Conservation (phyloP, 2,329 filamentous ascomycete species). For the Colletotrichum sp. region DNA sequence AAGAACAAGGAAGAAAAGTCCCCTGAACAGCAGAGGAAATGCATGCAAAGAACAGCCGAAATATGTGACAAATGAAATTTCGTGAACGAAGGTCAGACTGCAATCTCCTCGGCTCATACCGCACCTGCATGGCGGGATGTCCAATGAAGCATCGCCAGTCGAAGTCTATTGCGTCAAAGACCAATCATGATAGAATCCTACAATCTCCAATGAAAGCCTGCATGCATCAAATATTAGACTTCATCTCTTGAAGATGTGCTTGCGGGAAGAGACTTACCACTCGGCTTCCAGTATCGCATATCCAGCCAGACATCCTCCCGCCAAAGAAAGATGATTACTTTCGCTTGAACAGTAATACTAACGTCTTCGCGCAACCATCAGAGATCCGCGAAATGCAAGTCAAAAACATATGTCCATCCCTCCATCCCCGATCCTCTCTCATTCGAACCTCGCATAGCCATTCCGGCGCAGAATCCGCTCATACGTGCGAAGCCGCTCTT, state of each 20-base stretch:
- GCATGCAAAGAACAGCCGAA: neutral
- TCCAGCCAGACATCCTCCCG: neutral
- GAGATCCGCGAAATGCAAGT: neutral
- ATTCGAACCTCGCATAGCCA: slow-evolving; percentile 14
- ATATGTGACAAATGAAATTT: neutral
- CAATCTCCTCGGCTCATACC: neutral
- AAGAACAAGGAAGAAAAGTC: neutral
- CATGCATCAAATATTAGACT: neutral
- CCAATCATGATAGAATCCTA: neutral
- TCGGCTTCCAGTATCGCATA: neutral
- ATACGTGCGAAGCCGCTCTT: slow-evolving; percentile 23
- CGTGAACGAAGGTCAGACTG: neutral
- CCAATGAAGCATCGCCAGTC: slow-evolving; percentile 8
- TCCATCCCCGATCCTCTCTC: neutral
- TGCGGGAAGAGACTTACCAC: neutral
- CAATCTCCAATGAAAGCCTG: slow-evolving; percentile 12
- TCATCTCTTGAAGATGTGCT: neutral
- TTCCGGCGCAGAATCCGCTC: slow-evolving; percentile 27
- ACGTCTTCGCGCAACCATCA: neutral
- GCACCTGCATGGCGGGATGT: neutral
- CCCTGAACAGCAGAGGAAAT: neutral
- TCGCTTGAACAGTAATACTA: neutral
- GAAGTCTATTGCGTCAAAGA: neutral
- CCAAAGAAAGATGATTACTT: neutral
- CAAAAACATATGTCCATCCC: neutral